Percentiles rank a stretch among this genome's conserved stretches.
phyloP scores from a whole-genome alignment of 106 monocot genomes.

The Ottelia alismoides region DNA sequence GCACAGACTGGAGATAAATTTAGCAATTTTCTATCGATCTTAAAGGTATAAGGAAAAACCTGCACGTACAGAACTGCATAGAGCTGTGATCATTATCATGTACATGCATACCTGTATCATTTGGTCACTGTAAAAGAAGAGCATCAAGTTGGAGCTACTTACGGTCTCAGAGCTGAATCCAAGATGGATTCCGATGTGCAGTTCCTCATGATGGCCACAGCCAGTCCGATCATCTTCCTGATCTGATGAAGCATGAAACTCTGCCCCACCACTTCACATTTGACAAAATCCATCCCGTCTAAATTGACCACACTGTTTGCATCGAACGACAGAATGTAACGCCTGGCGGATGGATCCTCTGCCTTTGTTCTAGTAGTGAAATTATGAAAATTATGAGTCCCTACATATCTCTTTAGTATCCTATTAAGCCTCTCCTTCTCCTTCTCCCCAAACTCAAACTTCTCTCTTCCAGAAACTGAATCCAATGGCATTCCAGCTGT shows the following conservation, averaged over 20 bases:
- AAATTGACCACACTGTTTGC: conserved; percentile 45
- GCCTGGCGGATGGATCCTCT: conserved; percentile 77
- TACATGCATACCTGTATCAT: too few relatives aligned
- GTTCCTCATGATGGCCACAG: conserved; percentile 79
- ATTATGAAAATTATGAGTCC: conserved; percentile 95
- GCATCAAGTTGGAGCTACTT: too few relatives aligned
- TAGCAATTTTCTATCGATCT: too few relatives aligned
- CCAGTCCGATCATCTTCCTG: conserved; percentile 91
- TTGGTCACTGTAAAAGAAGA: too few relatives aligned
- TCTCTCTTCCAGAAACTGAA: conserved; percentile 5
- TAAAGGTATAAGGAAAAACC: too few relatives aligned
- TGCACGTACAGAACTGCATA: too few relatives aligned
- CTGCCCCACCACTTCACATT: conserved; percentile 87
- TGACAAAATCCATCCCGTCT: conserved; percentile 70
- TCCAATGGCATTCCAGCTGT: neutral
- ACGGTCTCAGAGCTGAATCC: conserved; percentile 68
- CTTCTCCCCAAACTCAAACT: conserved; percentile 50
- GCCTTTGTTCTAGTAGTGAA: conserved; percentile 92
- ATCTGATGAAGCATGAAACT: conserved; percentile 99
- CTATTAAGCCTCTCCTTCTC: conserved; percentile 63
- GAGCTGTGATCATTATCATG: too few relatives aligned
- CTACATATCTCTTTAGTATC: conserved; percentile 60
- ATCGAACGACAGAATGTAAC: conserved; percentile 73
- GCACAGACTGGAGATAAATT: too few relatives aligned
- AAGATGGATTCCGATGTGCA: conserved; percentile 61